Conservation (phyloP, 345 rosid genomes). For the Cardamine resedifolia region DNA sequence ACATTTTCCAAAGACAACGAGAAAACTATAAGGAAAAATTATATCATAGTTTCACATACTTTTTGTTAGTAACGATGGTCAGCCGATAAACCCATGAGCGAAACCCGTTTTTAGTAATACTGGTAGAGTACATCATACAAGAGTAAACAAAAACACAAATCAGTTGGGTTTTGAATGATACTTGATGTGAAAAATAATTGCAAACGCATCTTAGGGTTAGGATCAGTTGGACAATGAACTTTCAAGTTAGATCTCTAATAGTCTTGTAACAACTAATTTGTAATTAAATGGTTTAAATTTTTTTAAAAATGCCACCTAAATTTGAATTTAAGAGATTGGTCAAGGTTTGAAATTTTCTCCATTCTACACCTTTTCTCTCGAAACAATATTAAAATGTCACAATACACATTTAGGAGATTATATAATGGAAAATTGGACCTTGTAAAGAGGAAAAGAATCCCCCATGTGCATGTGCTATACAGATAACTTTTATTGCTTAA, state of each 20-base stretch:
- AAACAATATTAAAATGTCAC: conserved; percentile 25
- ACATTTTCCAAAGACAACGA: not conserved
- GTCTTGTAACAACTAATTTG: conserved; percentile 35
- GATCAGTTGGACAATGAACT: conserved; percentile 12
- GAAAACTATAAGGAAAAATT: not conserved
- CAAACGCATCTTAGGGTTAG: not conserved
- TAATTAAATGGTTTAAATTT: conserved; percentile 13
- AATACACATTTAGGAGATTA: conserved; percentile 9
- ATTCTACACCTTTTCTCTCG: conserved; percentile 21
- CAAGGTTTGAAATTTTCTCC: conserved; percentile 19
- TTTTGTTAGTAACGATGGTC: not conserved
- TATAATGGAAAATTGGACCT: conserved; percentile 20
- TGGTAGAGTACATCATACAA: not conserved
- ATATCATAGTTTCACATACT: not conserved
- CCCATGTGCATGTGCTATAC: conserved; percentile 35
- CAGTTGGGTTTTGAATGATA: not conserved
- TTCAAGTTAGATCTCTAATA: conserved; percentile 18
- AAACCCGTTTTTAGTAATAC: not conserved
- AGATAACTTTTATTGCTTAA: conserved; percentile 34
- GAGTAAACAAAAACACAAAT: not conserved
- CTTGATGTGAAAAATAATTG: not conserved
- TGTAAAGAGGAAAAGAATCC: conserved; percentile 31
- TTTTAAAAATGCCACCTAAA: not conserved
- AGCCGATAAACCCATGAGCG: not conserved
- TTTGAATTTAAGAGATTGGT: conserved; percentile 23